A percentile compares a stretch with the other conserved stretches of the same genome.
These are phyloP conservation scores for Monosporascus sp. DNA, from an alignment of 2,329 filamentous ascomycete genomes.

Conservation along the genomic window DNA sequence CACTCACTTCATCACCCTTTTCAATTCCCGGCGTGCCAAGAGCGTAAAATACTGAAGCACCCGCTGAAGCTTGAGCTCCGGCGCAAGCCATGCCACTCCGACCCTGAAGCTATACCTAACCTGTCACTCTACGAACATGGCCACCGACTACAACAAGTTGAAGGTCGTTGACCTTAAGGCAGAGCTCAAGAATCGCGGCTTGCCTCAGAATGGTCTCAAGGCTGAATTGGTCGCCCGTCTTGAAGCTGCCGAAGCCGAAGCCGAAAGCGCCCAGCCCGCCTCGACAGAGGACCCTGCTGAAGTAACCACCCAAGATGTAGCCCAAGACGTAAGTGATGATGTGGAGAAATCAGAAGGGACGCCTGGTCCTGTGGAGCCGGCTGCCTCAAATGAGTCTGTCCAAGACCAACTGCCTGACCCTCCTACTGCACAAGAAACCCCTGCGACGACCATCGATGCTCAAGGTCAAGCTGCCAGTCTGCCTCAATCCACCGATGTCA, in stretches of 20 bases:
- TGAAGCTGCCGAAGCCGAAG: slow-evolving; percentile 19
- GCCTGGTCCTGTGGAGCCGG: not conserved
- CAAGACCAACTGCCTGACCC: slow-evolving; percentile 12
- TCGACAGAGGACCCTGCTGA: not conserved
- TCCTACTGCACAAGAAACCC: slow-evolving; percentile 8
- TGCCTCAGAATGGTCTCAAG: slow-evolving; percentile 65
- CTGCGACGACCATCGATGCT: slow-evolving; percentile 6
- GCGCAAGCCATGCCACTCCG: slow-evolving; percentile 13
- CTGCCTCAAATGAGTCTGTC: not conserved
- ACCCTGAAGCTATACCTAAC: slow-evolving; percentile 3
- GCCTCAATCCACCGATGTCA: slow-evolving; percentile 8
- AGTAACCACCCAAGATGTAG: not conserved
- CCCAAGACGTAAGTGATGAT: not conserved
- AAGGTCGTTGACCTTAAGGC: slow-evolving; percentile 72
- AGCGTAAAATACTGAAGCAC: too few species aligned
- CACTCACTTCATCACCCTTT: too few species aligned
- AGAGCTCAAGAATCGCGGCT: slow-evolving; percentile 67
- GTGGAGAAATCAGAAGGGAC: not conserved
- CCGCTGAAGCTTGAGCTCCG: not conserved
- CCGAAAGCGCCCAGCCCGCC: slow-evolving; percentile 7
- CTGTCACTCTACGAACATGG: slow-evolving; percentile 29
- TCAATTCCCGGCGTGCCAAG: too few species aligned
- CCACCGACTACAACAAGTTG: slow-evolving; percentile 49
- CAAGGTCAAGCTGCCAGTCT: slow-evolving; percentile 4
- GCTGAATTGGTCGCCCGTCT: slow-evolving; percentile 65